Evolutionary conservation across 1,284 basidiomycete genomes (phyloP).

Genomic region (Kwoniella shivajii): DNA sequence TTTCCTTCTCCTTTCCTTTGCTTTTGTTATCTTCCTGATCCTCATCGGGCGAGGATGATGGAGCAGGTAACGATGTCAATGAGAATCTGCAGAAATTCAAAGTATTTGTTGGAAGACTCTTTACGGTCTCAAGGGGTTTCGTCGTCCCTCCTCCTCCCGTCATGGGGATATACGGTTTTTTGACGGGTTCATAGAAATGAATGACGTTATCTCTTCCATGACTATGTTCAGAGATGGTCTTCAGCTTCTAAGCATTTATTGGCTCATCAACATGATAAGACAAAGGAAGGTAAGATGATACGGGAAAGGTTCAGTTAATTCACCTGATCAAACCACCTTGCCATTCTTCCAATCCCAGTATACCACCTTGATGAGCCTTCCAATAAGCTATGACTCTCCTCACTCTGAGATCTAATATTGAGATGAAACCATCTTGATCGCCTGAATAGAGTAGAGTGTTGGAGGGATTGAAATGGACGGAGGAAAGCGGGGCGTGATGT

Average conservation of each 20-base stretch:
- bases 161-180: conserved; percentile 62
- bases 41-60: conserved; percentile 3
- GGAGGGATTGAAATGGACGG: conserved; percentile 63
- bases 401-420: conserved; percentile 69
- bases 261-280: conserved; percentile 18
- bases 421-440: conserved; percentile 70
- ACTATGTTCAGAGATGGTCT: conserved; percentile 59
- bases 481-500: conserved; percentile 63
- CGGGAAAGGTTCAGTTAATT: conserved; percentile 27
- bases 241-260: too few relatives aligned
- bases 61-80: conserved; percentile 54
- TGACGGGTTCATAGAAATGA: conserved; percentile 54
- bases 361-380: conserved; percentile 72
- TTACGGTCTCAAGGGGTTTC: conserved; percentile 53
- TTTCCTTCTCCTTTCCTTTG: conserved; percentile 27
- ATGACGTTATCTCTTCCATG: conserved; percentile 76
- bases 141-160: conserved; percentile 33
- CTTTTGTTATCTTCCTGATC: conserved; percentile 4
- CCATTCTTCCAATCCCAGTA: conserved; percentile 77
- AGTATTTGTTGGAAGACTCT: conserved; percentile 80
- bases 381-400: conserved; percentile 71
- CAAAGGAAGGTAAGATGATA: not conserved
- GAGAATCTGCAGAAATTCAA: conserved; percentile 87
- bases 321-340: conserved; percentile 69
- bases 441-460: conserved; percentile 79